Evolutionary conservation across 257 asterid species (phyloP).

Genomic region (Solanum neorickii): DNA sequence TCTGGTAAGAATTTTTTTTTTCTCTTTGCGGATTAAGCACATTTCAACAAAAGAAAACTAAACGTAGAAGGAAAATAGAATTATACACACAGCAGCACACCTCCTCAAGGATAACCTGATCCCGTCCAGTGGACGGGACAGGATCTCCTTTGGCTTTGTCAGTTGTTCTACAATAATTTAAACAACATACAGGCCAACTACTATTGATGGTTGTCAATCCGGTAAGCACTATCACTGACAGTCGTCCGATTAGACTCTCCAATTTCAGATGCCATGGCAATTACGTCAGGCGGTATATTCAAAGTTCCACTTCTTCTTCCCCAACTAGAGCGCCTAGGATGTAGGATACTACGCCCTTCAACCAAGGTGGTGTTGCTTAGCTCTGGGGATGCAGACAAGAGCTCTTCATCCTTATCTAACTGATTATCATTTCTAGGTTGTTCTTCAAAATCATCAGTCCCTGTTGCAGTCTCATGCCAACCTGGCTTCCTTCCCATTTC

Average conservation of each 20-base stretch:
- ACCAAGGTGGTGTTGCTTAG: slow-evolving; percentile 4
- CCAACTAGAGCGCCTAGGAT: slow-evolving; percentile 26
- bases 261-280: slow-evolving; percentile 3
- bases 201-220: slow-evolving; percentile 12
- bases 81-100: slow-evolving; percentile 4
- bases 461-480: slow-evolving; percentile 54
- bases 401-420: slow-evolving; percentile 11
- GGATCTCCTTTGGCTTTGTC: background rate
- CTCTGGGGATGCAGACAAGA: slow-evolving; percentile 7
- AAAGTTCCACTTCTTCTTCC: slow-evolving; percentile 24
- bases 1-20: background rate
- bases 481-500: slow-evolving; percentile 92
- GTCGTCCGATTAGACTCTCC: slow-evolving; percentile 23
- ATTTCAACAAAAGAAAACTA: background rate
- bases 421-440: slow-evolving; percentile 3
- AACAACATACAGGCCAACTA: background rate
- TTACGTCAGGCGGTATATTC: slow-evolving; percentile 14
- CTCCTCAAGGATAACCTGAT: background rate
- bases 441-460: slow-evolving; percentile 21
- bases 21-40: background rate
- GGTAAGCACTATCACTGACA: slow-evolving; percentile 4
- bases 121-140: background rate
- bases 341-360: slow-evolving; percentile 17
- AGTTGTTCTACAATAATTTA: background rate
- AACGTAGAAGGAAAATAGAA: background rate